These are phyloP conservation scores for Veloporphyrellus conicus DNA, from an alignment of 1,284 basidiomycete genomes.

Conservation along the genomic window DNA sequence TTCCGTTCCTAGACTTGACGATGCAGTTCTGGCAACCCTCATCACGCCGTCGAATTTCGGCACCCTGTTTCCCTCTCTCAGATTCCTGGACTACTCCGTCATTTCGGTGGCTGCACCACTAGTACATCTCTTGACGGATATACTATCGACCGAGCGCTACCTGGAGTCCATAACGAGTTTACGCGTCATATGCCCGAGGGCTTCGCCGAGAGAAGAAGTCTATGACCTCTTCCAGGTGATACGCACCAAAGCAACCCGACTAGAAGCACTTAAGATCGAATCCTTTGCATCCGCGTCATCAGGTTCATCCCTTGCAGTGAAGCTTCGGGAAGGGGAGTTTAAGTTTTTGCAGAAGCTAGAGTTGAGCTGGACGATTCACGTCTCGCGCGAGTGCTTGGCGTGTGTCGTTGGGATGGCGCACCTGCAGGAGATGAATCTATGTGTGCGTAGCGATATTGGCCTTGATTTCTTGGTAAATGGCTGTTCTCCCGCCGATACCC, in stretches of 20 bases:
- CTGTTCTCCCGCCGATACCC: conserved; percentile 1
- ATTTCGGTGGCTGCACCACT: conserved; percentile 21
- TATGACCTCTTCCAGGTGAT: conserved; percentile 24
- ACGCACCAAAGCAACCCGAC: conserved; percentile 16
- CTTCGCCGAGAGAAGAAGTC: conserved; percentile 16
- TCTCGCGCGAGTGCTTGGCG: conserved; percentile 25
- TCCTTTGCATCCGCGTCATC: conserved; percentile 21
- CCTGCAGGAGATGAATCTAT: conserved; percentile 23
- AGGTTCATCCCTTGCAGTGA: conserved; percentile 16
- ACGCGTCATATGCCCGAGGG: conserved; percentile 27
- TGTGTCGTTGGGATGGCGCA: conserved; percentile 20
- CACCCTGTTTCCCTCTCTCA: conserved; percentile 27
- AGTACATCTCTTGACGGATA: conserved; percentile 18
- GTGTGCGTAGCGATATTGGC: conserved; percentile 20
- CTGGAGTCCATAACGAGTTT: conserved; percentile 22
- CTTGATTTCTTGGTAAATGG: conserved; percentile 15
- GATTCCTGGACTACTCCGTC: conserved; percentile 26
- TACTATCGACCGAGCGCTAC: conserved; percentile 21
- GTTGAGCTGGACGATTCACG: conserved; percentile 21
- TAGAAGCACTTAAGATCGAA: conserved; percentile 23
- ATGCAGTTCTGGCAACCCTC: conserved; percentile 18
- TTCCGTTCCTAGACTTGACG: conserved; percentile 24
- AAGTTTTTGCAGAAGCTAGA: conserved; percentile 23
- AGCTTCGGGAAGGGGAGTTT: conserved; percentile 18
- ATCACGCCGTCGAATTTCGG: conserved; percentile 22